phyloP scores from a whole-genome alignment of 176 grass and related monocot species.

The Hyparrhenia diplandra region DNA sequence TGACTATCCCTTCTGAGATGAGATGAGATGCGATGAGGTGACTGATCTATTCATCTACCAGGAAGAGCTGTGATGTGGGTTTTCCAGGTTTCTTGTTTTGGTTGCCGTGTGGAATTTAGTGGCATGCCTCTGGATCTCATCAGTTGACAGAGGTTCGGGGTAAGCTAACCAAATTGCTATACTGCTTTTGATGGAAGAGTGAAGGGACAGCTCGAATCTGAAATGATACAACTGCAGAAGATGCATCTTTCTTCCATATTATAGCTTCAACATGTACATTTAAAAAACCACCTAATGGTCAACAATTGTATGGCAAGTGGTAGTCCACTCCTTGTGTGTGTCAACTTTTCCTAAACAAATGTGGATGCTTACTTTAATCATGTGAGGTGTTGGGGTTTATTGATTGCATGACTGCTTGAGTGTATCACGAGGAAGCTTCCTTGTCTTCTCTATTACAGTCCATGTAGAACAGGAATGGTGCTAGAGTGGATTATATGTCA shows the following conservation, averaged over 20 bases:
- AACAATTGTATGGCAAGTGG: conserved; percentile 34
- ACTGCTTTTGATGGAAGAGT: conserved; percentile 8
- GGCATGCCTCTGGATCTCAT: conserved; percentile 24
- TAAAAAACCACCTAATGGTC: background rate
- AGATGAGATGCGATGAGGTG: conserved; percentile 20
- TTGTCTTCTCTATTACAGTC: conserved; percentile 5
- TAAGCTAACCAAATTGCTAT: background rate
- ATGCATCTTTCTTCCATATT: conserved; percentile 20
- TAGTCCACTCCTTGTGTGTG: conserved; percentile 18
- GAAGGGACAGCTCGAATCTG: conserved; percentile 2
- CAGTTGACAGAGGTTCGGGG: background rate
- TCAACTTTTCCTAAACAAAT: conserved; percentile 26
- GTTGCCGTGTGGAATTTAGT: conserved; percentile 1
- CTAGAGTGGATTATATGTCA: background rate
- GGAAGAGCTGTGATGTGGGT: background rate
- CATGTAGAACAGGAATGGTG: background rate
- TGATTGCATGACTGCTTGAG: background rate
- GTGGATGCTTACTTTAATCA: conserved; percentile 24
- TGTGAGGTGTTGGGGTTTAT: conserved; percentile 11
- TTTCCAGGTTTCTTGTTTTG: background rate
- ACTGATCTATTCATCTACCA: background rate
- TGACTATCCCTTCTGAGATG: background rate
- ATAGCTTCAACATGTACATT: conserved; percentile 13
- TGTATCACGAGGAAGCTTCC: conserved; percentile 11
- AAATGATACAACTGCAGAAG: conserved; percentile 21